Conservation (phyloP, 768 basidiomycete genomes). For the Termitomyces sp. region DNA sequence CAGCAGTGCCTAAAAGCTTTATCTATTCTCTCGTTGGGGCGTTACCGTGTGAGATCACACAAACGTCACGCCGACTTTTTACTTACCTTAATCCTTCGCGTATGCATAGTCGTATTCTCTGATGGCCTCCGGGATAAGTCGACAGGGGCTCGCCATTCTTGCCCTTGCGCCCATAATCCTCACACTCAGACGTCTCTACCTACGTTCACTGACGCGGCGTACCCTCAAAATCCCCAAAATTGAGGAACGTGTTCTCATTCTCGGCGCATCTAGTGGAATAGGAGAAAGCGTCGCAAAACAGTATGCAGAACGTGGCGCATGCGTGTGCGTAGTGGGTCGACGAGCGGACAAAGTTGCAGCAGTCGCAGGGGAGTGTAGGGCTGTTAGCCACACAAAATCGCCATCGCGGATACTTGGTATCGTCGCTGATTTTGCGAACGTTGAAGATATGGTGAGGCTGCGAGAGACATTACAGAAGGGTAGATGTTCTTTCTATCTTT, state of each 20-base stretch:
- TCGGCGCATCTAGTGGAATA: constrained; percentile 84
- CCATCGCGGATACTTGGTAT: constrained; percentile 37
- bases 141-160: constrained; percentile 15
- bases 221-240: constrained; percentile 6
- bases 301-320: constrained; percentile 73
- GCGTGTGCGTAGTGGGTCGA: constrained; percentile 70
- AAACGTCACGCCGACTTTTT: neutral
- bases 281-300: constrained; percentile 63
- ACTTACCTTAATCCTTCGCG: neutral
- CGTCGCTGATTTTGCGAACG: constrained; percentile 56
- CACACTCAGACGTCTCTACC: constrained; percentile 15
- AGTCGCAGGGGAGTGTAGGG: constrained; percentile 56
- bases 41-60: too few species aligned
- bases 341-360: constrained; percentile 45
- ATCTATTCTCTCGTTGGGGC: too few species aligned
- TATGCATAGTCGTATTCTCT: neutral
- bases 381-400: constrained; percentile 12
- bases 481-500: constrained; percentile 21
- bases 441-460: constrained; percentile 61
- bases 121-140: constrained; percentile 11
- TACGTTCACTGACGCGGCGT: constrained; percentile 8
- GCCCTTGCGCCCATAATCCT: constrained; percentile 21
- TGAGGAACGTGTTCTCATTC: constrained; percentile 68
- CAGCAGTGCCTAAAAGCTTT: too few species aligned
- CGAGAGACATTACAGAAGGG: constrained; percentile 48